Evolutionary conservation across 495 filamentous ascomycete genomes (phyloP).

Genomic region (Penicillium atrosanguineum): DNA sequence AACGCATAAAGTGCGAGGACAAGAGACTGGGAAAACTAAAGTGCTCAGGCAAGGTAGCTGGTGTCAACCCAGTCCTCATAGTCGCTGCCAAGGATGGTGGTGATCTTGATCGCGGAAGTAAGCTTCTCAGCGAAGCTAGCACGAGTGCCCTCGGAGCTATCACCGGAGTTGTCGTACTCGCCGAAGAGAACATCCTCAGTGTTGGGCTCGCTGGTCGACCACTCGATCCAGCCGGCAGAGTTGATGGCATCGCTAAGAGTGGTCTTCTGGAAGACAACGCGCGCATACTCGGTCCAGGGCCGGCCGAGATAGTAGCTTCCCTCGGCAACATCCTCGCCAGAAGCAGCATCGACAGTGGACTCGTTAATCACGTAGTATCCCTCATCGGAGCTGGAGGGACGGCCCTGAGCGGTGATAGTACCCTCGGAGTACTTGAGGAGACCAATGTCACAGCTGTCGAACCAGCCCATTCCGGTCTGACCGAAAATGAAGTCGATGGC

Average conservation of each 20-base stretch:
- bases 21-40: no score
- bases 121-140: conserved; percentile 54
- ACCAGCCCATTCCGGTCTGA: conserved; percentile 58
- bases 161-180: conserved; percentile 60
- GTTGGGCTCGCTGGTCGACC: conserved; percentile 46
- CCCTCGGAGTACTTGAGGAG: conserved; percentile 42
- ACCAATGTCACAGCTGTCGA: conserved; percentile 55
- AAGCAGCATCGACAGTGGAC: conserved; percentile 44
- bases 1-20: no score
- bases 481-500: conserved; percentile 69
- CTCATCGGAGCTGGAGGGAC: conserved; percentile 44
- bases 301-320: conserved; percentile 62
- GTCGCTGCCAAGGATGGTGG: conserved; percentile 50
- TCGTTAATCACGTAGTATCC: conserved; percentile 66
- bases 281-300: conserved; percentile 61
- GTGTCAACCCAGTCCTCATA: conserved; percentile 45
- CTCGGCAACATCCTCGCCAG: conserved; percentile 42
- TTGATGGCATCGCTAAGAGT: conserved; percentile 56
- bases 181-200: conserved; percentile 55
- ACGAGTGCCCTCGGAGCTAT: conserved; percentile 55
- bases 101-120: conserved; percentile 42
- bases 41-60: conserved; percentile 25
- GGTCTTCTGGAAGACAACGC: conserved; percentile 62
- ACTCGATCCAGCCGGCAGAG: conserved; percentile 58
- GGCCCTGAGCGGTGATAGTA: conserved; percentile 61